These are phyloP conservation scores for Cystobasidium slooffiae DNA, from an alignment of 1,284 basidiomycete genomes.

Conservation along the genomic window DNA sequence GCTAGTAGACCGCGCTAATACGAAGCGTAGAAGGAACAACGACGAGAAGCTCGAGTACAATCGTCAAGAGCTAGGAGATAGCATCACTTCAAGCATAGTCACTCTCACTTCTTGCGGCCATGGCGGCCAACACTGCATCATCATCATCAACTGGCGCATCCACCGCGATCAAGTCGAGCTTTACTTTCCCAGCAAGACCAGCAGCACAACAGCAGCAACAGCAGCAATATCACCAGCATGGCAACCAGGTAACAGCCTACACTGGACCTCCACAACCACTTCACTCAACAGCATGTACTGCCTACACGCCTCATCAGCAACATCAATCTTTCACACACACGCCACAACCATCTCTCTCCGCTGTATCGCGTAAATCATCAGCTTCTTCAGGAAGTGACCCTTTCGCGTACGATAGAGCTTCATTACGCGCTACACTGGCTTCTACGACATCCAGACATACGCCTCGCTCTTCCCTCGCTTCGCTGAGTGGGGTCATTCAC, in stretches of 20 bases:
- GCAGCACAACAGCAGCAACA: slow-evolving; percentile 9
- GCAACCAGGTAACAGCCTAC: not conserved
- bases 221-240: not conserved
- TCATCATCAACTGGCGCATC: not conserved
- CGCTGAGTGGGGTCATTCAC: not conserved
- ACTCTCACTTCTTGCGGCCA: not conserved
- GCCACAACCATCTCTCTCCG: not conserved
- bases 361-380: slow-evolving; percentile 22
- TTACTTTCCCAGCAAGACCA: slow-evolving; percentile 29
- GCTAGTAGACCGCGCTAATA: too few species aligned
- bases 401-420: slow-evolving; percentile 29
- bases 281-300: not conserved
- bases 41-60: too few species aligned
- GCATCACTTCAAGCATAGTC: not conserved
- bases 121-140: slow-evolving; percentile 2
- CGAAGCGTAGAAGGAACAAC: too few species aligned
- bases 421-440: slow-evolving; percentile 4
- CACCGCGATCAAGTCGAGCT: slow-evolving; percentile 27
- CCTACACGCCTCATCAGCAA: not conserved
- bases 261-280: slow-evolving; percentile 7
- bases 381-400: slow-evolving; percentile 18
- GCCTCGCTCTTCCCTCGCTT: slow-evolving; percentile 12
- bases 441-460: not conserved
- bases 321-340: not conserved
- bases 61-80: too few species aligned